Evolutionary conservation across 306 rosid species (phyloP), one percentile per base, ranked within the genome.

Genomic region (Delonix regia): DNA sequence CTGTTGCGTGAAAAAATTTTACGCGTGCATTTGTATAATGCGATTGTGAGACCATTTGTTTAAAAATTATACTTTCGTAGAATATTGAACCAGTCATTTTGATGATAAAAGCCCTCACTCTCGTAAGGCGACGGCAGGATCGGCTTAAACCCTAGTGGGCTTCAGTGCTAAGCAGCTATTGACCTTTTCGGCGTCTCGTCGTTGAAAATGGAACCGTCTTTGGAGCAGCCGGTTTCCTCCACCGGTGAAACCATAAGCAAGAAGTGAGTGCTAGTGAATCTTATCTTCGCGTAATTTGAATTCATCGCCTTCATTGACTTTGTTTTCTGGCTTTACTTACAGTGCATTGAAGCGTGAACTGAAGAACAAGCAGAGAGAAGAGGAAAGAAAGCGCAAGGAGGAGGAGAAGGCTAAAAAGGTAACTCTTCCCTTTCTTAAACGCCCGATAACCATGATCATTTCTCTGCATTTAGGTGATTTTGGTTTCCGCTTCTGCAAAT

Each of bases 341-440:
- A 93, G 98, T 82, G 98, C 93, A 34, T 85, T 76, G 66, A 93
- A 93, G 84, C 90, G 91, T 59, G 98, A 91, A 63, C 49, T 79
- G 34, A 93, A 93, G 87, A 78, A 69, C 52, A 91, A 86, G 78
- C 90, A 91, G 84, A 88, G 47, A 84, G 98, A 93, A 83, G 97
- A 93, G 14, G 92, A 88, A 70, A 83, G 90, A 69, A 74, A 64
- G 78, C 90, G 89, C 28, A 93, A 89, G 80, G 98, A 91, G 78
- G 95, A 91, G 80, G 97, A 93, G 78, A 93, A 89, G 71, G 90
- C 92, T 7, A 88, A 80, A 36, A 87, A 86, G 97, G 98, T 88
- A 49, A n/a, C n/a, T n/a, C 19, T 28, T 24, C 3, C 3, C 49
- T 44, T 1, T n/a, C 69, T 34, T 3, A 19, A 63, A 36, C 2